These are phyloP conservation scores for Fusarium sp. DNA, from an alignment of 2,329 filamentous ascomycete genomes.

Conservation along the genomic window DNA sequence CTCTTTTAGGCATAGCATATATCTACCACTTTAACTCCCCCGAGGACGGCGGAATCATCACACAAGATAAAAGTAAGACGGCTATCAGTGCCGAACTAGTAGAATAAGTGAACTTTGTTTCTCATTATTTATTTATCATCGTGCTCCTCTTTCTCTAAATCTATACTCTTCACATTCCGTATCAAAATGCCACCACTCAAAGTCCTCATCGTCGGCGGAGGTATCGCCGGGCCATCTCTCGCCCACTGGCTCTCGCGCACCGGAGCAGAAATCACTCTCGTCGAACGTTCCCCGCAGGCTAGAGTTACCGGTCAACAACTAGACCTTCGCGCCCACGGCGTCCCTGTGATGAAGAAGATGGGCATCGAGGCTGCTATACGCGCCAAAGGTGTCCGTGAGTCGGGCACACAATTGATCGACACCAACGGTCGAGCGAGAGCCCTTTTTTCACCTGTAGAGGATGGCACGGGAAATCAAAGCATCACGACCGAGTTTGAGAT, in stretches of 20 bases:
- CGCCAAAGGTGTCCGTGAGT: conserved; percentile 9
- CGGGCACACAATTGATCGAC: conserved; percentile 7
- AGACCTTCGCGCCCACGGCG: conserved; percentile 18
- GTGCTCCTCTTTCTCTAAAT: not conserved
- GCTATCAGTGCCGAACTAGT: not conserved
- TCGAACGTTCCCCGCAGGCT: conserved; percentile 17
- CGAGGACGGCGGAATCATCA: too few relatives aligned
- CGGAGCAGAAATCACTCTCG: conserved; percentile 28
- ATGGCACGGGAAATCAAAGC: not conserved
- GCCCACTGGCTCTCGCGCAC: conserved; percentile 36
- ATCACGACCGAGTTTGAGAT: conserved; percentile 21
- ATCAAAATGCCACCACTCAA: conserved; percentile 12
- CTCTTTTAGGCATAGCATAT: too few relatives aligned
- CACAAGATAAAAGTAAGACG: not conserved
- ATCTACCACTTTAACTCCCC: too few relatives aligned
- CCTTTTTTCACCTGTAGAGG: not conserved
- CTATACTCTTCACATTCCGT: not conserved
- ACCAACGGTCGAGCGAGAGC: not conserved
- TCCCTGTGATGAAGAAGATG: conserved; percentile 29
- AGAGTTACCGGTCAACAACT: conserved; percentile 23
- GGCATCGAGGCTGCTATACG: conserved; percentile 26
- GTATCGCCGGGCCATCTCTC: conserved; percentile 35
- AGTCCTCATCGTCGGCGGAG: conserved; percentile 38
- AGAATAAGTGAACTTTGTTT: not conserved
- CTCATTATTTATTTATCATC: not conserved